Percentiles rank a stretch among this genome's conserved stretches.
Conservation (phyloP, 352 stramenopile species). For the Pythium phragmiticola region DNA sequence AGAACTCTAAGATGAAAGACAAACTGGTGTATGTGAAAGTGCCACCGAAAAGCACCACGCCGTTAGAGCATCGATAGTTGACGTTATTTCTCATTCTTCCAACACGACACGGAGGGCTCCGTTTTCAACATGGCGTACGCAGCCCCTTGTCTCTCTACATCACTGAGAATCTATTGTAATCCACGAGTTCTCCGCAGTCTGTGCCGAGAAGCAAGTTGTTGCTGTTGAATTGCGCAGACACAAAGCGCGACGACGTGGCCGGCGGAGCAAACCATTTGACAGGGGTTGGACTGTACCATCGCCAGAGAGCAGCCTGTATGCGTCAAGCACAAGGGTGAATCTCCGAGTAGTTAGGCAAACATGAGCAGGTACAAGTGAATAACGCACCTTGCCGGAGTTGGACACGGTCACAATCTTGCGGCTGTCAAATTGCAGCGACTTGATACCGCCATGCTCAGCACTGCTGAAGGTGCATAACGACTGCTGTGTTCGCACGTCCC, state of each 20-base stretch:
- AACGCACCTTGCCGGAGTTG: constrained; percentile 58
- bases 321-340: not conserved
- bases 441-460: constrained; percentile 61
- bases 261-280: constrained; percentile 70
- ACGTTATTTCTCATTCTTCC: too few relatives aligned
- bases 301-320: constrained; percentile 70
- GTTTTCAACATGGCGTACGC: constrained; percentile 1
- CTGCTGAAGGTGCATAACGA: constrained; percentile 84
- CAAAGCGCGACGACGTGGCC: constrained; percentile 48
- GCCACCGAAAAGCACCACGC: constrained; percentile 8
- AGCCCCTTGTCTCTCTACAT: constrained; percentile 10
- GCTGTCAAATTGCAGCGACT: constrained; percentile 82
- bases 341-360: not conserved
- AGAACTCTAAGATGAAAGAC: constrained; percentile 46
- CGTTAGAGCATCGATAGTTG: not conserved
- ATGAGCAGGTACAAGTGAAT: not conserved
- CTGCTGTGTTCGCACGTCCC: constrained; percentile 88
- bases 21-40: constrained; percentile 71
- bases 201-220: constrained; percentile 78
- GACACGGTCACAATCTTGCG: constrained; percentile 86
- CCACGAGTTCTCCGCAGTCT: constrained; percentile 64
- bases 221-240: constrained; percentile 73
- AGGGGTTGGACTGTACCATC: constrained; percentile 82
- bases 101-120: not conserved
- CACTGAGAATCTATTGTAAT: constrained; percentile 69